These are phyloP conservation scores for Hypocrella siamensis DNA, from an alignment of 2,329 filamentous ascomycete species.

Conservation along the genomic window DNA sequence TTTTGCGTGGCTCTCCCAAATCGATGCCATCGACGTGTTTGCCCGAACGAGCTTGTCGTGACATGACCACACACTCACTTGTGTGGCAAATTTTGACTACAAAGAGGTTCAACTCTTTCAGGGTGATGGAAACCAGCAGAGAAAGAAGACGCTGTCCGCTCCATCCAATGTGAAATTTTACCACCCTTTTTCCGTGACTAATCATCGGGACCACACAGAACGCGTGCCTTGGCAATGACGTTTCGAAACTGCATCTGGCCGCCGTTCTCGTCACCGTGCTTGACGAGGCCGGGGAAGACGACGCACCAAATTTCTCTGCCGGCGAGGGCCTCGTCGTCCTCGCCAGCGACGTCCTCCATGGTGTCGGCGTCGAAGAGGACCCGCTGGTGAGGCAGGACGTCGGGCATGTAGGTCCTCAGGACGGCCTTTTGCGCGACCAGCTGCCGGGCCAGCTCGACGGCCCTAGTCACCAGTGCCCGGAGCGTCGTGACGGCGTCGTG, in stretches of 20 bases:
- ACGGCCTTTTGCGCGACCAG: slow-evolving; percentile 43
- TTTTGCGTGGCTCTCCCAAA: too few relatives aligned
- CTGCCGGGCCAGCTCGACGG: slow-evolving; percentile 39
- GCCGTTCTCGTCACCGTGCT: slow-evolving; percentile 49
- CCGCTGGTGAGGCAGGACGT: slow-evolving; percentile 33
- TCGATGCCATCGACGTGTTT: too few relatives aligned
- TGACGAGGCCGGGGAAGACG: slow-evolving; percentile 48
- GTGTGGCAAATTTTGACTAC: too few relatives aligned
- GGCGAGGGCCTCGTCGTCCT: slow-evolving; percentile 38
- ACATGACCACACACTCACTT: too few relatives aligned
- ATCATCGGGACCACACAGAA: slow-evolving; percentile 38
- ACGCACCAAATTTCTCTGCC: slow-evolving; percentile 43
- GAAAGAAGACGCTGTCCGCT: too few relatives aligned
- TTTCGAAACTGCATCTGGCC: slow-evolving; percentile 44
- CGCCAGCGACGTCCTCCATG: slow-evolving; percentile 53
- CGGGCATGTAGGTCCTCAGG: slow-evolving; percentile 40
- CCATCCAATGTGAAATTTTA: too few relatives aligned
- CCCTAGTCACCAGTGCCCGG: slow-evolving; percentile 32
- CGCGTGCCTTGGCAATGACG: slow-evolving; percentile 49
- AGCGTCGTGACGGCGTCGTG: slow-evolving; percentile 35
- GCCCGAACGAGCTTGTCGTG: too few relatives aligned
- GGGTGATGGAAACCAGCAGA: too few relatives aligned
- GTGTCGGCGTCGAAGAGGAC: slow-evolving; percentile 38
- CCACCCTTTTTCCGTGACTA: too few relatives aligned
- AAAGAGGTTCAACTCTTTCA: too few relatives aligned